Conservation (phyloP, 805 yeast genomes). For the Wickerhamiella kurtzmanii region DNA sequence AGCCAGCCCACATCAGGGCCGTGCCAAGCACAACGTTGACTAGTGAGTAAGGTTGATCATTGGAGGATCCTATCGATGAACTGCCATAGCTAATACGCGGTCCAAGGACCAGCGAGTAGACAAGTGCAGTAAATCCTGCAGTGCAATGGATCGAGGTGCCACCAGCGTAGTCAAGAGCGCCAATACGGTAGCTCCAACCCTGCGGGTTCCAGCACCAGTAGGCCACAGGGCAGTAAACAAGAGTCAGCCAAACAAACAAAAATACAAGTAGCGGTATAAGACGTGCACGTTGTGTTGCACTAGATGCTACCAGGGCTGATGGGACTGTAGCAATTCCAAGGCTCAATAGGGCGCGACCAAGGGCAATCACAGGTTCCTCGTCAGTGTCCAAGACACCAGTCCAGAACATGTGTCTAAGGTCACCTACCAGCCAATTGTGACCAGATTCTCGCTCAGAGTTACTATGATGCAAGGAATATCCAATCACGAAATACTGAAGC, state of each 20-base stretch:
- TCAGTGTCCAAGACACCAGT: conserved; percentile 25
- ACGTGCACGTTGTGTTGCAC: conserved; percentile 60
- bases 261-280: conserved; percentile 59
- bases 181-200: conserved; percentile 52
- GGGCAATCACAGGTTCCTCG: conserved; percentile 27
- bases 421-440: conserved; percentile 36
- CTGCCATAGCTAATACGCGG: conserved; percentile 46
- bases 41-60: conserved; percentile 45
- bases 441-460: conserved; percentile 18
- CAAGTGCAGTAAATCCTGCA: conserved; percentile 58
- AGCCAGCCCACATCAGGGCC: conserved; percentile 57
- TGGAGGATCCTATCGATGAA: conserved; percentile 25
- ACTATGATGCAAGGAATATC: conserved; percentile 46
- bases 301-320: conserved; percentile 55
- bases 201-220: conserved; percentile 61
- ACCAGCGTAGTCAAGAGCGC: conserved; percentile 61
- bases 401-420: conserved; percentile 40
- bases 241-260: conserved; percentile 53
- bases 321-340: conserved; percentile 55
- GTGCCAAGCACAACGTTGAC: conserved; percentile 57
- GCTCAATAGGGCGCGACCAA: conserved; percentile 34
- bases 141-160: conserved; percentile 67
- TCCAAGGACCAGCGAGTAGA: conserved; percentile 53
- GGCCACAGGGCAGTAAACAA: conserved; percentile 61
- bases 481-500: conserved; percentile 63